phyloP scores from a whole-genome alignment of 106 monocot species.

The Dioscorea zingiberensis region DNA sequence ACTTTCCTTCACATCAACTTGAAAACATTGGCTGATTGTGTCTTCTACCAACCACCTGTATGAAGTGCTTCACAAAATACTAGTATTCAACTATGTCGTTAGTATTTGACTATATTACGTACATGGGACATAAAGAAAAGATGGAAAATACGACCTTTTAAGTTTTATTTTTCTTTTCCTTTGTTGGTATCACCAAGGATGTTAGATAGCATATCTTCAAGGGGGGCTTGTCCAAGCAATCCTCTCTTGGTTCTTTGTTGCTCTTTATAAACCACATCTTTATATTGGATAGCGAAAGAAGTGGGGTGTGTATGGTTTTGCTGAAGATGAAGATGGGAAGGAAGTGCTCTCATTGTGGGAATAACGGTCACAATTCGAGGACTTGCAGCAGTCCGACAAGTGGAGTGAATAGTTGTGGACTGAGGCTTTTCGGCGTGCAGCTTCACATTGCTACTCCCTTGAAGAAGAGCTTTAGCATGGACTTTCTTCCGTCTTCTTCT shows the following conservation, averaged over 20 bases:
- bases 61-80: background rate
- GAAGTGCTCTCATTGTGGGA: constrained; percentile 42
- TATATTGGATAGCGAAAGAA: too few relatives aligned
- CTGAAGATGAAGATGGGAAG: constrained; percentile 13
- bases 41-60: constrained; percentile 5
- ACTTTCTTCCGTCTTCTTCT: constrained; percentile 20
- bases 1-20: background rate
- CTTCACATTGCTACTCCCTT: constrained; percentile 21
- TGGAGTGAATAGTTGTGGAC: background rate
- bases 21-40: constrained; percentile 2
- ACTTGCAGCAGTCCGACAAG: constrained; percentile 22
- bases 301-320: background rate
- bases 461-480: constrained; percentile 38
- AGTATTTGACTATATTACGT: background rate
- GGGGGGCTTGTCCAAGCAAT: background rate
- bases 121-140: background rate
- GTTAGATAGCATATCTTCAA: background rate
- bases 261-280: background rate
- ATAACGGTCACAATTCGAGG: constrained; percentile 44
- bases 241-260: background rate
- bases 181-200: background rate
- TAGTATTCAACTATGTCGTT: background rate
- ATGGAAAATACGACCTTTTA: background rate
- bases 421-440: constrained; percentile 40
- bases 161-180: background rate